Evolutionary conservation across 75 land plant species (phyloP).

Genomic region (Cupressus sempervirens): DNA sequence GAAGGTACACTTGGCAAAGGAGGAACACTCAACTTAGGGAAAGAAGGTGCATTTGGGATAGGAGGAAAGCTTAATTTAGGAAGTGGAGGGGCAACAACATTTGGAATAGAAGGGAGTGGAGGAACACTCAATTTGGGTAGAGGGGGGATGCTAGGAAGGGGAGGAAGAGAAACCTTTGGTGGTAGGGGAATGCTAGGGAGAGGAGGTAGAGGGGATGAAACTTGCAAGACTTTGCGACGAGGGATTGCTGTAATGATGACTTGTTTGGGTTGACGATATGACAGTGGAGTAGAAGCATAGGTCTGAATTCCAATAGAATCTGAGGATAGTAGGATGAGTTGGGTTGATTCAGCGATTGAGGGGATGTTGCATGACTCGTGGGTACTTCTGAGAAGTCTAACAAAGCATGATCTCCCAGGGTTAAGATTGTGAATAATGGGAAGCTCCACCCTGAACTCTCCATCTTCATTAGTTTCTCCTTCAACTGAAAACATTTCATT

Average conservation of each 20-base stretch:
- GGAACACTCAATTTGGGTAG: background rate
- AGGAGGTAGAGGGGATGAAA: background rate
- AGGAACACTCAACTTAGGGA: background rate
- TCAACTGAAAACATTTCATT: background rate
- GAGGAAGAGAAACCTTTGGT: background rate
- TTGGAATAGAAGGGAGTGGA: background rate
- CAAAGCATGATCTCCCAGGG: background rate
- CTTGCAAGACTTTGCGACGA: background rate
- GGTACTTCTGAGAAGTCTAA: background rate
- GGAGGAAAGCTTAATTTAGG: background rate
- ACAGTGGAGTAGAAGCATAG: background rate
- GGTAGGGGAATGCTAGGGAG: background rate
- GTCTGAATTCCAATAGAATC: background rate
- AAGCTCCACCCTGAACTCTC: background rate
- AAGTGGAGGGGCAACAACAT: background rate
- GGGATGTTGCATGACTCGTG: background rate
- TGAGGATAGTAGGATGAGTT: background rate
- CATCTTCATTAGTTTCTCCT: conserved; percentile 1
- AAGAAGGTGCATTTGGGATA: background rate
- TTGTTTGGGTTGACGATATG: background rate
- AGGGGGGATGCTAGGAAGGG: background rate
- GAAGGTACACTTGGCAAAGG: background rate
- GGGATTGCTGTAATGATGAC: background rate
- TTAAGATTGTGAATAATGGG: background rate
- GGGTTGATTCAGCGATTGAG: background rate